Conservation (phyloP, 2,329 filamentous ascomycete genomes). For the Phyllosticta citribraziliensis region DNA sequence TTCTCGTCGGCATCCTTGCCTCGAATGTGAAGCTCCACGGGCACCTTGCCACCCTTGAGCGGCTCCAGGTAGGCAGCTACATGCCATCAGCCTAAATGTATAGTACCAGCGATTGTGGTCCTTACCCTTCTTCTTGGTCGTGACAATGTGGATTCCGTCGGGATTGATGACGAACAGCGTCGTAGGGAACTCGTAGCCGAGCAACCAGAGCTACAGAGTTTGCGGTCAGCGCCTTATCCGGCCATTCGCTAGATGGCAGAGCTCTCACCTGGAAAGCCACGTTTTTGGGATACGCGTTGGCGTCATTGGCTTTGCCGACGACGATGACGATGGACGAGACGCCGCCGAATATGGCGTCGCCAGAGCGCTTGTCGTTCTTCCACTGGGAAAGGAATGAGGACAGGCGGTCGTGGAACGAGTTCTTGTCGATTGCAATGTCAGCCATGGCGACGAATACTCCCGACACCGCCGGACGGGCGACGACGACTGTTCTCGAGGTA, state of each 20-base stretch:
- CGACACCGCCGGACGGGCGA: slow-evolving; percentile 14
- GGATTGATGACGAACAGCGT: slow-evolving; percentile 87
- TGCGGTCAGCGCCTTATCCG: slow-evolving; percentile 12
- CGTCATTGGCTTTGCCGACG: slow-evolving; percentile 92
- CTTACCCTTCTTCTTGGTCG: slow-evolving; percentile 91
- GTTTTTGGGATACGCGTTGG: slow-evolving; percentile 82
- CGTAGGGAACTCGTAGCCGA: slow-evolving; percentile 96
- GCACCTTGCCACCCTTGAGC: slow-evolving; percentile 83
- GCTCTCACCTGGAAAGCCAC: slow-evolving; percentile 83
- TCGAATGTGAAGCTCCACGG: slow-evolving; percentile 82
- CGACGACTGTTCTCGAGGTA: slow-evolving; percentile 7
- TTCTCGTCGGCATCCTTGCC: slow-evolving; percentile 90
- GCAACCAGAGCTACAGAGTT: slow-evolving; percentile 79
- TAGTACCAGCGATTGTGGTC: slow-evolving; percentile 12
- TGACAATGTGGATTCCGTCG: slow-evolving; percentile 83
- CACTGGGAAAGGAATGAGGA: slow-evolving; percentile 79
- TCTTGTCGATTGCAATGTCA: slow-evolving; percentile 84
- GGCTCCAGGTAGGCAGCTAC: slow-evolving; percentile 85
- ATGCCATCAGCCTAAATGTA: slow-evolving; percentile 24
- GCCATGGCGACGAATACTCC: slow-evolving; percentile 41
- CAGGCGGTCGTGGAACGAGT: slow-evolving; percentile 87
- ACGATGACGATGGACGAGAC: slow-evolving; percentile 78
- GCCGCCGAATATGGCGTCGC: slow-evolving; percentile 76
- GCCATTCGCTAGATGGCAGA: not conserved
- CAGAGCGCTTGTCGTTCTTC: slow-evolving; percentile 90